These are phyloP conservation scores for Globisporangium sylvaticum DNA, from an alignment of 352 stramenopile genomes.

Conservation along the genomic window DNA sequence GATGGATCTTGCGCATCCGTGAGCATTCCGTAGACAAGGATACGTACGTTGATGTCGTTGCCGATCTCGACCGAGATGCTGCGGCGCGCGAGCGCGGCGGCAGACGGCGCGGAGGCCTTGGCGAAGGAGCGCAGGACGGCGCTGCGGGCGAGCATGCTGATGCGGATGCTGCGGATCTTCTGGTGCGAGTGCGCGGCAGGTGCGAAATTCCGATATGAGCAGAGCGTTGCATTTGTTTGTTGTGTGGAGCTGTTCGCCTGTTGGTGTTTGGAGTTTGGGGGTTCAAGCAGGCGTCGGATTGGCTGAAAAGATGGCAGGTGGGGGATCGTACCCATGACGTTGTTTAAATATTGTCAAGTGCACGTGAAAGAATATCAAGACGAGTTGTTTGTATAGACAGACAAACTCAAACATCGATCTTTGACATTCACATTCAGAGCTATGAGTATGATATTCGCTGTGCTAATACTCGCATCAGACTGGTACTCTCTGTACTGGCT, in stretches of 20 bases:
- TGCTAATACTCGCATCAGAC: neutral
- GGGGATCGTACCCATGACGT: neutral
- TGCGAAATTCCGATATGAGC: slow-evolving; percentile 12
- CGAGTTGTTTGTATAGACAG: neutral
- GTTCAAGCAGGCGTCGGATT: slow-evolving; percentile 9
- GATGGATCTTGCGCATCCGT: neutral
- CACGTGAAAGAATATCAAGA: neutral
- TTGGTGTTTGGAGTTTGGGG: neutral
- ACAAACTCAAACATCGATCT: neutral
- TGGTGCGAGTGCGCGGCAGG: neutral
- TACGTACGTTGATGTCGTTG: slow-evolving; percentile 25
- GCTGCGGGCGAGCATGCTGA: slow-evolving; percentile 16
- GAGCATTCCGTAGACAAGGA: neutral
- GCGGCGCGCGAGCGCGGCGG: neutral
- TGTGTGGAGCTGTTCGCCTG: neutral
- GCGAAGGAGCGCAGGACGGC: slow-evolving; percentile 10
- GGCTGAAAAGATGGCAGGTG: neutral
- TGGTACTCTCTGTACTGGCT: too few relatives aligned
- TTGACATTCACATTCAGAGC: neutral
- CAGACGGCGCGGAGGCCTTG: too few relatives aligned
- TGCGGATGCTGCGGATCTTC: neutral
- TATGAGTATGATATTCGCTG: neutral
- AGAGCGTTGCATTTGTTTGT: neutral
- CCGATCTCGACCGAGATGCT: slow-evolving; percentile 27
- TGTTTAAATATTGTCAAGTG: neutral